A percentile compares a stretch with the other conserved stretches of the same genome.
These are phyloP conservation scores for Perilla frutescens DNA, from an alignment of 257 asterid genomes.

Conservation along the genomic window DNA sequence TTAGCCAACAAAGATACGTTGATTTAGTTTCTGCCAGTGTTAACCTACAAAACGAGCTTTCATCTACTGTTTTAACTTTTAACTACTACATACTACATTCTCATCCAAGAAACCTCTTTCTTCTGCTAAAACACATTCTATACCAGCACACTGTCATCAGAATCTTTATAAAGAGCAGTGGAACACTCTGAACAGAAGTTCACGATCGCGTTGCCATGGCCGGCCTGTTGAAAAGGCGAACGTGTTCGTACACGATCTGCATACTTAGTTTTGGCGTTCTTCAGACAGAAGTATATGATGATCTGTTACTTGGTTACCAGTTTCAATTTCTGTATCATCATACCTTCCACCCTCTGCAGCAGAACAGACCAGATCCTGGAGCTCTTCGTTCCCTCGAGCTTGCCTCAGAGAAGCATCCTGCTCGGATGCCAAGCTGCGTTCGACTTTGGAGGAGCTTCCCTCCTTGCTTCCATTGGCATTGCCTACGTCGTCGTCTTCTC, in stretches of 20 bases:
- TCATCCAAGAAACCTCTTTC: neutral
- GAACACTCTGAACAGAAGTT: too few species aligned
- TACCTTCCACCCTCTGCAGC: constrained; percentile 22
- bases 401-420: neutral
- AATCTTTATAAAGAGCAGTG: neutral
- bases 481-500: neutral
- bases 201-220: too few species aligned
- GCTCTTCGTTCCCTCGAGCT: constrained; percentile 24
- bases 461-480: neutral
- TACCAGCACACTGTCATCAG: neutral
- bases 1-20: too few species aligned
- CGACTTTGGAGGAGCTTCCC: constrained; percentile 14
- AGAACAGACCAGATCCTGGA: constrained; percentile 12
- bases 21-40: neutral
- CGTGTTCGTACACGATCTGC: neutral
- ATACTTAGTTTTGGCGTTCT: neutral
- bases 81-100: neutral
- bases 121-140: neutral
- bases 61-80: too few species aligned
- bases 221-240: too few species aligned
- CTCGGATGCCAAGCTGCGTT: constrained; percentile 1
- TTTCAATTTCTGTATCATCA: neutral
- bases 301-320: constrained; percentile 9
- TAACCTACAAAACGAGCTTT: neutral
- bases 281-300: constrained; percentile 12